Evolutionary conservation across 2,329 filamentous ascomycete genomes (phyloP).

Genomic region (Colletotrichum neosansevieriae): DNA sequence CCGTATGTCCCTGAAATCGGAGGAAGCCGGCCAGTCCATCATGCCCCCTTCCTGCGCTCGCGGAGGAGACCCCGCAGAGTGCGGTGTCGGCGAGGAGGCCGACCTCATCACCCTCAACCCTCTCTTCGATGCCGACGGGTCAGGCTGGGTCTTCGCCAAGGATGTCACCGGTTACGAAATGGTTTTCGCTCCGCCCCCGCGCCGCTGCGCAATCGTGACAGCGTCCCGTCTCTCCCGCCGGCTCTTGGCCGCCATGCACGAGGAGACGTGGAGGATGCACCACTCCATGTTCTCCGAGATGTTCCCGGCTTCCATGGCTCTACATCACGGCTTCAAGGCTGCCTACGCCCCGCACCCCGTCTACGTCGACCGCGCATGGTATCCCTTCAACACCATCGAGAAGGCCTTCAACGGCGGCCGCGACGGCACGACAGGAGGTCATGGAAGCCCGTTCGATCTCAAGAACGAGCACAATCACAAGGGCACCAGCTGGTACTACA

Average conservation of each 20-base stretch:
- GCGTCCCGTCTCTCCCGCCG: constrained; percentile 75
- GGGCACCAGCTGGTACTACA: constrained; percentile 88
- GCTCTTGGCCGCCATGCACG: constrained; percentile 78
- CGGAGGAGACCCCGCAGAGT: constrained; percentile 63
- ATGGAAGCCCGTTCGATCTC: constrained; percentile 74
- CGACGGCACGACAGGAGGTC: constrained; percentile 74
- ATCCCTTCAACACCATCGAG: constrained; percentile 74
- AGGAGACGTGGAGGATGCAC: constrained; percentile 74
- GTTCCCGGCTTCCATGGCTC: constrained; percentile 77
- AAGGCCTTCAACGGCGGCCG: constrained; percentile 82
- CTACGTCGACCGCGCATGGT: constrained; percentile 82
- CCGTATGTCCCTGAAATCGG: constrained; percentile 59
- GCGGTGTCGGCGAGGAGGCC: constrained; percentile 78
- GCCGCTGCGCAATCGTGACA: constrained; percentile 78
- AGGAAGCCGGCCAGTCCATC: constrained; percentile 64
- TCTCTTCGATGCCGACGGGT: constrained; percentile 77
- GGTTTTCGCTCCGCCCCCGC: constrained; percentile 67
- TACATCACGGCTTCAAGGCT: constrained; percentile 83
- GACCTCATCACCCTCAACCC: constrained; percentile 84
- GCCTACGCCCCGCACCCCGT: constrained; percentile 86
- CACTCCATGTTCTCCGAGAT: constrained; percentile 85
- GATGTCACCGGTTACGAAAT: constrained; percentile 78
- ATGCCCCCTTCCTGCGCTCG: constrained; percentile 68
- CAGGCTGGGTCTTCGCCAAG: constrained; percentile 78
- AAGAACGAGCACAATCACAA: constrained; percentile 86